phyloP scores from a whole-genome alignment of 768 basidiomycete genomes.

The Leccinum disarticulatum region DNA sequence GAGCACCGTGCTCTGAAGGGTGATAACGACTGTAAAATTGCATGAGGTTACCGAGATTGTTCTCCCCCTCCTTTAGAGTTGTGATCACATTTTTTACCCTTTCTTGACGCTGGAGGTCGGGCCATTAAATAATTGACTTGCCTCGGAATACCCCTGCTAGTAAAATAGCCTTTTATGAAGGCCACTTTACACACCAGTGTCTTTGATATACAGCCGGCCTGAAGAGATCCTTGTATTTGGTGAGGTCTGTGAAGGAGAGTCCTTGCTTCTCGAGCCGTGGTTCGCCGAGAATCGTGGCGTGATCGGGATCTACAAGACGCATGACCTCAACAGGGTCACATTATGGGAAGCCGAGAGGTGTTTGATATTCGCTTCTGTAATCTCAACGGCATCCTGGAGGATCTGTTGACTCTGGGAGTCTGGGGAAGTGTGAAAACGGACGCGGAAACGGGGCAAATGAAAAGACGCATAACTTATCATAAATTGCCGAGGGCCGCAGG shows the following conservation, averaged over 20 bases:
- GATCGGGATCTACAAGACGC: conserved; percentile 12
- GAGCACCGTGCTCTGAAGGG: conserved; percentile 36
- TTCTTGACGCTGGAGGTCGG: conserved; percentile 15
- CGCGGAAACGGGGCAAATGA: neutral
- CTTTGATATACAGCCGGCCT: neutral
- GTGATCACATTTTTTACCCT: conserved; percentile 8
- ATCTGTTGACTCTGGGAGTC: neutral
- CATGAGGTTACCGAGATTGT: conserved; percentile 37
- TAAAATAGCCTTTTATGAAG: neutral
- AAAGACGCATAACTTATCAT: neutral
- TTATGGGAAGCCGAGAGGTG: conserved; percentile 13
- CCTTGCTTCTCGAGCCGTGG: conserved; percentile 15
- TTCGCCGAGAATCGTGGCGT: conserved; percentile 17
- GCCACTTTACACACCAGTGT: neutral
- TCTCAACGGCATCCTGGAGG: neutral
- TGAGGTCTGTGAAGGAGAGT: conserved; percentile 14
- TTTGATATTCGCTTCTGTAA: conserved; percentile 2
- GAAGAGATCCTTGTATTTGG: neutral
- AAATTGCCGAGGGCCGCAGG: neutral
- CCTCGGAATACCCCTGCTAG: neutral
- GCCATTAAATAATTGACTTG: neutral
- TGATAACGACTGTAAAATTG: conserved; percentile 35
- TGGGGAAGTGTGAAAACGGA: neutral
- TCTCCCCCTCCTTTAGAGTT: conserved; percentile 27
- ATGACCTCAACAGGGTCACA: conserved; percentile 19